Evolutionary conservation across 179 eudicot genomes (phyloP).

Genomic region (Nepenthes alata): DNA sequence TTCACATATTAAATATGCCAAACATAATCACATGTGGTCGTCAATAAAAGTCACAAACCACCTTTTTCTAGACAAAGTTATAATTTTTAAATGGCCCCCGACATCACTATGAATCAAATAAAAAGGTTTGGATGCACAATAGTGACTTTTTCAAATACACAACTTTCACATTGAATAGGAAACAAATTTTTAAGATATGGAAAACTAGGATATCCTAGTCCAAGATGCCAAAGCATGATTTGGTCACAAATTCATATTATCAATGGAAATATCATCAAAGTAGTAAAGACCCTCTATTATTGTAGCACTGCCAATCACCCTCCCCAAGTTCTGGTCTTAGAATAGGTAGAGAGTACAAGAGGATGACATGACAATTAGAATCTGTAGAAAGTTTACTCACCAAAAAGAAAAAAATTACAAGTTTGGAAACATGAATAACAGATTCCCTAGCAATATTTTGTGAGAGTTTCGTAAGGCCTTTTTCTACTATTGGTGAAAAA

Average conservation of each 20-base stretch:
- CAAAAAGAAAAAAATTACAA: background rate
- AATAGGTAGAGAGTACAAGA: background rate
- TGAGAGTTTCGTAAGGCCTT: background rate
- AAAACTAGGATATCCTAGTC: slow-evolving; percentile 4
- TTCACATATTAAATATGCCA: no score
- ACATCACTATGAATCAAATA: background rate
- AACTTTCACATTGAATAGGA: background rate
- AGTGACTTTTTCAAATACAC: background rate
- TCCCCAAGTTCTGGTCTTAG: slow-evolving; percentile 3
- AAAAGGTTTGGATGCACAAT: background rate
- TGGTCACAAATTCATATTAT: slow-evolving; percentile 3
- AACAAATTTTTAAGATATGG: slow-evolving; percentile 1
- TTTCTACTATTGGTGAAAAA: background rate
- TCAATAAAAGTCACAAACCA: slow-evolving; percentile 2
- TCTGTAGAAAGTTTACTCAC: background rate
- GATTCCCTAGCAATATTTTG: background rate
- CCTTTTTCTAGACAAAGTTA: background rate
- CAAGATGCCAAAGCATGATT: background rate
- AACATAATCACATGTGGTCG: background rate
- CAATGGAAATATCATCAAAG: slow-evolving; percentile 1
- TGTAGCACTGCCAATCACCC: slow-evolving; percentile 6
- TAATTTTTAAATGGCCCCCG: background rate
- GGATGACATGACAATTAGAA: background rate
- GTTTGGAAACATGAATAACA: slow-evolving; percentile 1
- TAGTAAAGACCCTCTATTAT: slow-evolving; percentile 3